Base-by-base conservation (phyloP, 139 green algal species). In the Volvox africanus region DNA sequence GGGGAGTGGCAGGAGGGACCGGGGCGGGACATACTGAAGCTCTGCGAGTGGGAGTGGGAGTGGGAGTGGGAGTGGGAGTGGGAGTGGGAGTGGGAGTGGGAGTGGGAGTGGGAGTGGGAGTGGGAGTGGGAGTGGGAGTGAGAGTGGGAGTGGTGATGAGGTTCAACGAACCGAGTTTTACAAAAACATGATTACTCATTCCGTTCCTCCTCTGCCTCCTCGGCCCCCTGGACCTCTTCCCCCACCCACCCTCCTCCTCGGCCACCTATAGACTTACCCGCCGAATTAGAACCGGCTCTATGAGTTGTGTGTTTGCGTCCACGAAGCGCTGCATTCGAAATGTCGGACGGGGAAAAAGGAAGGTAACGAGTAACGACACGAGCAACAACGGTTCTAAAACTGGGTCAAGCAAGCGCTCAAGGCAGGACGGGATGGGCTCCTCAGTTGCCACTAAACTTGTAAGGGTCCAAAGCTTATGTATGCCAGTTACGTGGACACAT, bases 1-100 rank as follows among this genome's bases (percentile, higher is more conserved):
- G 28, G 2, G 33, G 18, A 2, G 69, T 89, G 85, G 69, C 85
- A 89, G 85, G 28, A 20, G 69, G 85, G 85, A 30, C 85, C 85
- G 28, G 85, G 85, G 28, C 85, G 85, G 26, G 36, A 30, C 69
- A 61, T 82, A 71, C 9, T 32, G 85, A 61, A 82, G 28, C 3
- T 44, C 50, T 44, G 50, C 9, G 50, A 26, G 80, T 55, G 44
- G 44, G 44, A 9, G 44, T 55, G 24, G 28, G 18, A 37, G 19
- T 33, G 79, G 22, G 37, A 50, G 37, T 11, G 19, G 18, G 33
- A 61, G 69, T 78, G 16, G 24, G 50, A 50, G 32, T n/a, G 69
- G 24, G 30, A 20, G 69, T 78, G 30, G 69, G 13, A 11, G 69
- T 78, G 69, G 19, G 13, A 36, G 69, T 78, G 69, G 69, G 13